Evolutionary conservation across 163 green algal species (phyloP), one percentile per base, ranked within the genome.

Genomic region (Botryococcus braunii): DNA sequence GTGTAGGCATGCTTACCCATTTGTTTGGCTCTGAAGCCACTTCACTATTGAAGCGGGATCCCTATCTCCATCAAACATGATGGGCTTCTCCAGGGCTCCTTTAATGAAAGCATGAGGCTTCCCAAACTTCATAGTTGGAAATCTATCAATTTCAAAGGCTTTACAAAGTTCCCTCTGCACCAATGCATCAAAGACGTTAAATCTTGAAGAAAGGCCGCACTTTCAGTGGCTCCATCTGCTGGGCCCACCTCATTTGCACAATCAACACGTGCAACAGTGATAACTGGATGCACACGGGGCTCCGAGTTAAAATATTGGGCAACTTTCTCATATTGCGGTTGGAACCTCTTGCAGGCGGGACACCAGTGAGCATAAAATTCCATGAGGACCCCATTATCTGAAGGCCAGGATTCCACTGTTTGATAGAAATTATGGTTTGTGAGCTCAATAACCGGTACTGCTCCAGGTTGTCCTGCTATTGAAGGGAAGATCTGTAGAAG

Each of bases 281-380:
- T 66, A 41, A 68, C 55, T 32, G 72, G 72, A 41, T 73, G 39
- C 4, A 47, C 36, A 37, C 32, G 65, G n/a, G 71, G 71, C 5
- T 65, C 40, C 27, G 46, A 13, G 43, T 73, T 56, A n/a, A 77
- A 73, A n/a, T 50, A 77, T 7, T 65, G 48, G 4, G 71, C 65
- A 47, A 77, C 65, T 23, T 57, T 55, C 58, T 77, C 71, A 63
- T 77, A 77, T 8, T 52, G 37, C n/a, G 71, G 71, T 34, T 65
- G 48, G 49, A 77, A 77, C 7, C 43, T 32, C 59, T 77, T 61
- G 49, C 71, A 77, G 4, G 37, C 61, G 4, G 71, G 71, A n/a
- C 71, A 77, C 70, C 70, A 77, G 27, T 65, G 37, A 4, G 71
- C 71, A 49, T 77, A 77, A 23, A 73, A 77, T 35, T 77, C 71